Percentiles rank a stretch among this genome's conserved stretches.
These are phyloP conservation scores for Russula lepida DNA, from an alignment of 768 basidiomycete species.

Conservation along the genomic window DNA sequence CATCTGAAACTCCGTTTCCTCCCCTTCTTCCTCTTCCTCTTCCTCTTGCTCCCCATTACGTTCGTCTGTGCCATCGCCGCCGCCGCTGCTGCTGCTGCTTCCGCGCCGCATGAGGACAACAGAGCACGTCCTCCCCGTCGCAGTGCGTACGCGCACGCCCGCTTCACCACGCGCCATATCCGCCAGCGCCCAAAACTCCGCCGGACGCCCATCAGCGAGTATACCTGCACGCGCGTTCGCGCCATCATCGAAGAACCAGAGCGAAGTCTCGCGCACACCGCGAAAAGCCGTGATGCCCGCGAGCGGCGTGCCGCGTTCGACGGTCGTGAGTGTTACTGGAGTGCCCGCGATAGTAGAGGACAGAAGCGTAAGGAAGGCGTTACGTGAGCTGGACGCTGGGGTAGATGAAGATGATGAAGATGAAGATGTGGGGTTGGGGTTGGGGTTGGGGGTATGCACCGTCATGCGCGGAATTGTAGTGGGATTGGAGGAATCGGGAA, in stretches of 20 bases:
- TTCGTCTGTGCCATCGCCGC: too few relatives aligned
- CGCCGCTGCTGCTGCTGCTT: slow-evolving; percentile 26
- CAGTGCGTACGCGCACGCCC: slow-evolving; percentile 42
- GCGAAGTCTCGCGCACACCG: slow-evolving; percentile 58
- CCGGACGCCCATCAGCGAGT: slow-evolving; percentile 69
- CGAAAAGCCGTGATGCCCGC: slow-evolving; percentile 64
- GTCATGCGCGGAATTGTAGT: slow-evolving; percentile 30
- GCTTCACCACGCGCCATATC: slow-evolving; percentile 44
- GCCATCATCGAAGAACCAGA: slow-evolving; percentile 55
- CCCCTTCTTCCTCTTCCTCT: slow-evolving; percentile 35
- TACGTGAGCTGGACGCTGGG: slow-evolving; percentile 24
- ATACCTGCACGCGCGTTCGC: slow-evolving; percentile 36
- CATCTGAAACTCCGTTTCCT: slow-evolving; percentile 64
- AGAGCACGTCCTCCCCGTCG: slow-evolving; percentile 60
- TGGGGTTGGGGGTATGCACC: slow-evolving; percentile 28
- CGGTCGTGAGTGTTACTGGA: neutral
- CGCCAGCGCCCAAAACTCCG: slow-evolving; percentile 63
- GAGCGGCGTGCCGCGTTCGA: slow-evolving; percentile 29
- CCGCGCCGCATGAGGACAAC: slow-evolving; percentile 39
- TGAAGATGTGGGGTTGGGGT: slow-evolving; percentile 13
- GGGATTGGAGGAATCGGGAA: slow-evolving; percentile 22
- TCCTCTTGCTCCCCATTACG: too few relatives aligned
- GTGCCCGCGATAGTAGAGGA: neutral
- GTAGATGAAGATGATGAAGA: slow-evolving; percentile 30
- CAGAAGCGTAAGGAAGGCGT: slow-evolving; percentile 8